Percentiles rank a stretch among this genome's conserved stretches.
Evolutionary conservation across 83 land plant species (phyloP).

Genomic region (Larix sibirica): DNA sequence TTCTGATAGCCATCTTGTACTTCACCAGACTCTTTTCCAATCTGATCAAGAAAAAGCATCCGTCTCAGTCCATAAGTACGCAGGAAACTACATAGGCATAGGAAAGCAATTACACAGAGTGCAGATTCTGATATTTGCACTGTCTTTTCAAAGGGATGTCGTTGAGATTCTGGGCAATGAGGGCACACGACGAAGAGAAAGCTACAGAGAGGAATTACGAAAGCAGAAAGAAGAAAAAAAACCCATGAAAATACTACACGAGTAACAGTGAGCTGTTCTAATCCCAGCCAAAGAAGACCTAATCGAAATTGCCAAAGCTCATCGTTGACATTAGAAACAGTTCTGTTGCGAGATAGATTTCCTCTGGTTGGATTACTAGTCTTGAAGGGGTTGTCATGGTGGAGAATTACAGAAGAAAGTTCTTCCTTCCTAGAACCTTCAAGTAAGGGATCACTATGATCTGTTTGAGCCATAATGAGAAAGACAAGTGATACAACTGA

Average conservation of each 20-base stretch:
- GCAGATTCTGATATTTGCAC: constrained; percentile 75
- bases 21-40: constrained; percentile 54
- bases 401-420: background rate
- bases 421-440: background rate
- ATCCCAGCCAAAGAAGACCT: constrained; percentile 71
- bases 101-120: constrained; percentile 65
- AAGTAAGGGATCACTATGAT: background rate
- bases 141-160: constrained; percentile 59
- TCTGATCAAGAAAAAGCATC: constrained; percentile 80
- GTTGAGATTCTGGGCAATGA: constrained; percentile 35
- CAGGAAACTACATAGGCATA: constrained; percentile 56
- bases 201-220: constrained; percentile 54
- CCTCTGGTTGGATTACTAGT: background rate
- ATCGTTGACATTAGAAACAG: constrained; percentile 36
- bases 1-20: constrained; percentile 57
- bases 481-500: too few relatives aligned
- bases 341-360: background rate
- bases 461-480: background rate
- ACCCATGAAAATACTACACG: constrained; percentile 55
- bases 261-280: constrained; percentile 62
- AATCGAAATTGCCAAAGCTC: constrained; percentile 74
- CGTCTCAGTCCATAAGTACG: constrained; percentile 68
- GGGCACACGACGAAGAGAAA: constrained; percentile 57
- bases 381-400: background rate
- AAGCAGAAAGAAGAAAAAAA: constrained; percentile 53